Percentiles rank a stretch among this genome's conserved stretches.
Conservation (phyloP, 768 basidiomycete species). For the Tricholoma saponaceum region DNA sequence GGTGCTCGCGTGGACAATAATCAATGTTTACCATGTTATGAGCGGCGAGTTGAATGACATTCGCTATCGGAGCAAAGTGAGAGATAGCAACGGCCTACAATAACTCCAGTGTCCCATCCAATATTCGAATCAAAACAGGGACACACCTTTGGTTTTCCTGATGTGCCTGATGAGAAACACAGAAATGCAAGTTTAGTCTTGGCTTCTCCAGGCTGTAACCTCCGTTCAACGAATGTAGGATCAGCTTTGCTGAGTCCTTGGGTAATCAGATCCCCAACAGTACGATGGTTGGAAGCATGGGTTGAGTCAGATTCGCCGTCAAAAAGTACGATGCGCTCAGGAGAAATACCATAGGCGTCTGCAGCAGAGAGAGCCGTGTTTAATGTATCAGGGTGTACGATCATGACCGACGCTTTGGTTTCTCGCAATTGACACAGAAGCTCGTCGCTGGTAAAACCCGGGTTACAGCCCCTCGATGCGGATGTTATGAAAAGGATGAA, state of each 20-base stretch:
- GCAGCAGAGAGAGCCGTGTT: constrained; percentile 41
- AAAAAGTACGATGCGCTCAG: constrained; percentile 42
- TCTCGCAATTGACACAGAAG: constrained; percentile 51
- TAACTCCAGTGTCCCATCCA: not conserved
- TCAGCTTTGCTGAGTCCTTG: constrained; percentile 37
- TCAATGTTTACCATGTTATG: constrained; percentile 47
- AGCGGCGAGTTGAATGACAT: constrained; percentile 53
- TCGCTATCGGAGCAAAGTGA: constrained; percentile 56
- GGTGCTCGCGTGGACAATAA: constrained; percentile 40
- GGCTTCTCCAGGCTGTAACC: constrained; percentile 52
- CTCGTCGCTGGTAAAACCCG: constrained; percentile 49
- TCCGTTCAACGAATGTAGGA: constrained; percentile 43
- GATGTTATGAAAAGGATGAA: not conserved
- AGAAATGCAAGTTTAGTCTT: constrained; percentile 68
- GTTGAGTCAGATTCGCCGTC: constrained; percentile 3
- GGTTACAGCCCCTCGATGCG: constrained; percentile 50
- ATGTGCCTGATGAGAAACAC: constrained; percentile 71
- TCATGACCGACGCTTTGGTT: constrained; percentile 43
- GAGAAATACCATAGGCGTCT: constrained; percentile 29
- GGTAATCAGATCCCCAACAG: constrained; percentile 44
- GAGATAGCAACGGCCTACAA: constrained; percentile 57
- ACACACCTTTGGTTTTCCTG: constrained; percentile 67
- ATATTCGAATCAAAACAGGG: not conserved
- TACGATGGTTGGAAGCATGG: constrained; percentile 16
- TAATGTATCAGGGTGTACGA: constrained; percentile 44